Evolutionary conservation across 192 early-diverging fungal genomes (phyloP).

Genomic region (Thamnidium elegans): DNA sequence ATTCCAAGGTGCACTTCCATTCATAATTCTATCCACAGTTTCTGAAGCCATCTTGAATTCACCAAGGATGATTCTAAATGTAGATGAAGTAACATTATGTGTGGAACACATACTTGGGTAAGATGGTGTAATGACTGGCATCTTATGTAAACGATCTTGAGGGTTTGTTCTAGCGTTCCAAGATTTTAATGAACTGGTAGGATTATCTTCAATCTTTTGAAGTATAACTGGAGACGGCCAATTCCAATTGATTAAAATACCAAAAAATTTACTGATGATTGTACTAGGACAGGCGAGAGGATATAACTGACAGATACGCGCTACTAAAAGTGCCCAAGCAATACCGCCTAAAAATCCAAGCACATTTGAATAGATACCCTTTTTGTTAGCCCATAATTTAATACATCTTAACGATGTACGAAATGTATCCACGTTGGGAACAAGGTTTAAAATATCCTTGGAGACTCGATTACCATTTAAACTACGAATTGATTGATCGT

Average conservation of each 20-base stretch:
- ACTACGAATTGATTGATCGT: slow-evolving; percentile 77
- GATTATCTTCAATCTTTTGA: slow-evolving; percentile 56
- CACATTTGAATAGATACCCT: slow-evolving; percentile 67
- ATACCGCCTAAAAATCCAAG: slow-evolving; percentile 75
- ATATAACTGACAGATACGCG: slow-evolving; percentile 67
- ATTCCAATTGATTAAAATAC: slow-evolving; percentile 54
- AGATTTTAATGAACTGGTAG: slow-evolving; percentile 42
- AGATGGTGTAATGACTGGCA: slow-evolving; percentile 74
- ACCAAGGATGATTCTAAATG: slow-evolving; percentile 45
- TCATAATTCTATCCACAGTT: slow-evolving; percentile 29
- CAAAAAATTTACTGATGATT: slow-evolving; percentile 66
- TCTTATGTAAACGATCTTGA: slow-evolving; percentile 50
- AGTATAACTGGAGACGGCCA: slow-evolving; percentile 72
- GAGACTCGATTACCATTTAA: slow-evolving; percentile 82
- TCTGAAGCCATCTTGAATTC: slow-evolving; percentile 31
- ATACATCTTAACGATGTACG: slow-evolving; percentile 59
- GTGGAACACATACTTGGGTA: slow-evolving; percentile 73
- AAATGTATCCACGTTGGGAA: slow-evolving; percentile 64
- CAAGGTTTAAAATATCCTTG: slow-evolving; percentile 58
- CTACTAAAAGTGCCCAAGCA: slow-evolving; percentile 72
- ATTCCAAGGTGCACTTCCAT: slow-evolving; percentile 22
- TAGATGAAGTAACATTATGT: slow-evolving; percentile 65
- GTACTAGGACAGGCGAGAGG: slow-evolving; percentile 59
- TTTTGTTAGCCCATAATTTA: slow-evolving; percentile 65
- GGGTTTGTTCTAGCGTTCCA: slow-evolving; percentile 53